Conservation (phyloP, 192 early-diverging fungal species). For the Phycomyces nitens region DNA sequence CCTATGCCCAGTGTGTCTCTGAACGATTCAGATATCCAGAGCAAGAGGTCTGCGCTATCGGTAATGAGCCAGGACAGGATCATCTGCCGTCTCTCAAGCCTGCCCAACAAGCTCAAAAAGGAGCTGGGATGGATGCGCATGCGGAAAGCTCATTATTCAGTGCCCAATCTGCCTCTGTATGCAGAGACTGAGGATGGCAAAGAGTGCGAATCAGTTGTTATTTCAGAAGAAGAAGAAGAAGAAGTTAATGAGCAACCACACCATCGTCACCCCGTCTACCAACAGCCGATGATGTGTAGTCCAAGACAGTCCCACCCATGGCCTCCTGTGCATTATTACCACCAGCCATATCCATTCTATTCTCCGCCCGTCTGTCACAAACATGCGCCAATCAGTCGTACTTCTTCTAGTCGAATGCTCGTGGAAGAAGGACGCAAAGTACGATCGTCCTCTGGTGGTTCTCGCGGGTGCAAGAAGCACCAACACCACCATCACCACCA, state of each 20-base stretch:
- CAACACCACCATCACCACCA: conserved; percentile 15
- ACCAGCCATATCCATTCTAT: too few species aligned
- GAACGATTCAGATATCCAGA: too few species aligned
- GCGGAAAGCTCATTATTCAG: conserved; percentile 12
- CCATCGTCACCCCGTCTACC: too few species aligned
- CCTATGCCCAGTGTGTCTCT: neutral
- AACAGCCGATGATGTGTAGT: neutral
- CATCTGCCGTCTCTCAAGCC: neutral
- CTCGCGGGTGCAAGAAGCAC: neutral
- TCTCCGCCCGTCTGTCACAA: too few species aligned
- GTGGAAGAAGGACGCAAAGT: neutral
- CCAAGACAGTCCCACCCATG: neutral
- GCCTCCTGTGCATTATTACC: neutral
- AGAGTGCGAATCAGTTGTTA: neutral
- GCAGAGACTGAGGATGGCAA: neutral
- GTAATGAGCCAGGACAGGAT: neutral
- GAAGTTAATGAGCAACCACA: neutral
- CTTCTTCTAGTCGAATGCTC: too few species aligned
- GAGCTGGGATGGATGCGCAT: conserved; percentile 11
- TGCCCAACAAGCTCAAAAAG: conserved; percentile 9
- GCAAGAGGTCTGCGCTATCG: neutral
- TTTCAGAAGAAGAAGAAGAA: neutral
- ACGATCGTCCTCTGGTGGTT: neutral
- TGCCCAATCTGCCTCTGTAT: conserved; percentile 12
- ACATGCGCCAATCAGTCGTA: too few species aligned